A percentile compares a stretch with the other conserved stretches of the same genome.
phyloP scores from a whole-genome alignment of 768 basidiomycete genomes.

The Phylloporus arenicola region DNA sequence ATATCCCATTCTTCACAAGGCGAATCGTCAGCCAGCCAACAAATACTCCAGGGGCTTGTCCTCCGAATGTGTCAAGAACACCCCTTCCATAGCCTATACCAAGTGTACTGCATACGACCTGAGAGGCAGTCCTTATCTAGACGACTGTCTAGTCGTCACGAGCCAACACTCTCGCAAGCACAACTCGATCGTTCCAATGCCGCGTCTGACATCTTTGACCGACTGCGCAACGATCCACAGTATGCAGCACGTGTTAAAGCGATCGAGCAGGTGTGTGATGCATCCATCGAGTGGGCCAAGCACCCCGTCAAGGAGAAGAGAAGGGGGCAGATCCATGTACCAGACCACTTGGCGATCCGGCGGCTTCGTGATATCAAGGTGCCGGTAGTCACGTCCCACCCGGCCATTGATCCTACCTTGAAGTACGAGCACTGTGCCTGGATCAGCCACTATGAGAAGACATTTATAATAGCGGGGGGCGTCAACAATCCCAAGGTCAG shows the following conservation, averaged over 20 bases:
- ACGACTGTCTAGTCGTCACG: slow-evolving; percentile 44
- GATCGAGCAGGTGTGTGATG: slow-evolving; percentile 57
- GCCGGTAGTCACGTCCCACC: slow-evolving; percentile 77
- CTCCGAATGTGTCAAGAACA: slow-evolving; percentile 81
- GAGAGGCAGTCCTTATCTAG: slow-evolving; percentile 26
- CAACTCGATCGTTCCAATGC: slow-evolving; percentile 60
- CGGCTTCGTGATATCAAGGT: slow-evolving; percentile 53
- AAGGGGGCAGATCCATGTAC: slow-evolving; percentile 37
- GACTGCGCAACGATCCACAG: slow-evolving; percentile 41
- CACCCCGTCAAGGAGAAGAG: slow-evolving; percentile 41
- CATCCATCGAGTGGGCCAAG: slow-evolving; percentile 71
- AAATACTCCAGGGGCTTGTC: slow-evolving; percentile 58
- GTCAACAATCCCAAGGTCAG: slow-evolving; percentile 78
- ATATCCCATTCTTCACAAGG: slow-evolving; percentile 45
- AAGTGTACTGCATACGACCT: slow-evolving; percentile 69
- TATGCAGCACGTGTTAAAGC: slow-evolving; percentile 40
- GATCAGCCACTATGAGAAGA: slow-evolving; percentile 55
- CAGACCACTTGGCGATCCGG: slow-evolving; percentile 40
- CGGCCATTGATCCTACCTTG: slow-evolving; percentile 63
- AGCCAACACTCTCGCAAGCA: slow-evolving; percentile 31
- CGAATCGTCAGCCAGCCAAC: slow-evolving; percentile 40
- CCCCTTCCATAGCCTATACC: slow-evolving; percentile 90
- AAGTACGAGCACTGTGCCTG: slow-evolving; percentile 67
- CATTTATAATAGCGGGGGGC: slow-evolving; percentile 69
- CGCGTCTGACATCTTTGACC: slow-evolving; percentile 56